phyloP scores from a whole-genome alignment of 768 basidiomycete species.

The Infundibulicybe gibba region DNA sequence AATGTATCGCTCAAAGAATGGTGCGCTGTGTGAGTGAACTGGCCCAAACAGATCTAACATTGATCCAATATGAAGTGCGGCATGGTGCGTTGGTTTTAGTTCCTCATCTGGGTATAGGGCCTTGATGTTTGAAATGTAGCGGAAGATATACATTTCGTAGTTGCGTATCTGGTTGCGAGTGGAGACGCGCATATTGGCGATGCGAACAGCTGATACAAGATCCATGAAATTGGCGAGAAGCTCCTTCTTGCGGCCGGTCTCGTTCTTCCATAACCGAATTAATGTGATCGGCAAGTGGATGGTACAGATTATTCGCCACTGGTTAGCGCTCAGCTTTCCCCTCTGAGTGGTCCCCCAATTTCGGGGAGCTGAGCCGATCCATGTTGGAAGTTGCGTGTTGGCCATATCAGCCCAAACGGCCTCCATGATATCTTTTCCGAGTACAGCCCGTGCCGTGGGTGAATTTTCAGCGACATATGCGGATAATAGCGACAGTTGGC shows the following conservation, averaged over 20 bases:
- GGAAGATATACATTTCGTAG: constrained; percentile 14
- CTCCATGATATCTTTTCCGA: constrained; percentile 24
- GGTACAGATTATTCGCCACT: constrained; percentile 22
- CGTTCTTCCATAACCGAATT: constrained; percentile 17
- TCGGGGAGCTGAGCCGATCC: constrained; percentile 24
- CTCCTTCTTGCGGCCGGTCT: constrained; percentile 9
- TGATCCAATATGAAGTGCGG: constrained; percentile 20
- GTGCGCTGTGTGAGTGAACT: constrained; percentile 13
- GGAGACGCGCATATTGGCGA: constrained; percentile 15
- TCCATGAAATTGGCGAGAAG: constrained; percentile 24
- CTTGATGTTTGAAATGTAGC: constrained; percentile 14
- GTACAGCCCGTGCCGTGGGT: constrained; percentile 9
- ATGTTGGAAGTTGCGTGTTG: constrained; percentile 20
- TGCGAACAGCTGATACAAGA: constrained; percentile 17
- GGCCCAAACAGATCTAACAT: constrained; percentile 18
- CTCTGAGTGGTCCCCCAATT: constrained; percentile 23
- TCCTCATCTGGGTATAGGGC: constrained; percentile 16
- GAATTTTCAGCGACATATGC: not conserved
- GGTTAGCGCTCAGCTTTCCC: constrained; percentile 27
- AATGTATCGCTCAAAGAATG: constrained; percentile 13
- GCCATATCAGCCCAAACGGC: constrained; percentile 25
- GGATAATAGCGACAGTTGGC: not conserved
- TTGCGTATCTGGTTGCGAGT: constrained; percentile 12
- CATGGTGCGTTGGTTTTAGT: constrained; percentile 25
- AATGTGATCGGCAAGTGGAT: constrained; percentile 29